Evolutionary conservation across 257 asterid genomes (phyloP), one percentile per base, ranked within the genome.

Genomic region (Prunella vulgaris): DNA sequence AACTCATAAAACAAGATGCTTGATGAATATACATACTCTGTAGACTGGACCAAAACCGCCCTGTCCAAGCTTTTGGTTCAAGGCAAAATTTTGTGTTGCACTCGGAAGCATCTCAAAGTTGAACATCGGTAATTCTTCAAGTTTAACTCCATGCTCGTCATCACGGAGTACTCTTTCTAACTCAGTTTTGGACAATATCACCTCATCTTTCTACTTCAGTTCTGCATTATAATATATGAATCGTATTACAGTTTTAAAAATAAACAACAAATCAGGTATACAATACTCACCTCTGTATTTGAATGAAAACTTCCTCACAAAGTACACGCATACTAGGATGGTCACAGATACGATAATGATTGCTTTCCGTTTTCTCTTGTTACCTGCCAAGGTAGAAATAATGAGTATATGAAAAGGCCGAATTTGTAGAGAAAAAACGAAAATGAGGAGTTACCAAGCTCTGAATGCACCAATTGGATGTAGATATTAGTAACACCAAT

Each of bases 41-140:
- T 61, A 73, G 3, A 78, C 78, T 8, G 69, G 65, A 33, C 82
- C 82, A 15, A 78, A 78, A 38, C 82, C 78, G 13, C 82, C 78
- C 61, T 78, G 57, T 28, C 82, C 78, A 22, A 78, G 66, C 72
- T 62, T 68, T 37, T 73, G 58, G 37, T 0, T 15, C 0, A 12
- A 28, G 10, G 38, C 13, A 60, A 78, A 74, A 1, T 59, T 38
- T 5, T 37, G 3, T 7, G 82, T 78, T 4, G 82, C 82, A 28
- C 74, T 38, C 9, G 74, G 71, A 9, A 78, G 33, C 53, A 5
- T 51, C 68, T 38, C 13, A 30, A 78, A 70, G 20, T 35, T 49
- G 54, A 69, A 51, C 30, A 74, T 20, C 2, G 71, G 74, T 49
- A 74, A 14, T 33, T 74, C 79, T 28, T 78, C 68, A 52, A 78